Base-by-base conservation (phyloP, 1,284 basidiomycete species). In the Trichosporon faecale region DNA sequence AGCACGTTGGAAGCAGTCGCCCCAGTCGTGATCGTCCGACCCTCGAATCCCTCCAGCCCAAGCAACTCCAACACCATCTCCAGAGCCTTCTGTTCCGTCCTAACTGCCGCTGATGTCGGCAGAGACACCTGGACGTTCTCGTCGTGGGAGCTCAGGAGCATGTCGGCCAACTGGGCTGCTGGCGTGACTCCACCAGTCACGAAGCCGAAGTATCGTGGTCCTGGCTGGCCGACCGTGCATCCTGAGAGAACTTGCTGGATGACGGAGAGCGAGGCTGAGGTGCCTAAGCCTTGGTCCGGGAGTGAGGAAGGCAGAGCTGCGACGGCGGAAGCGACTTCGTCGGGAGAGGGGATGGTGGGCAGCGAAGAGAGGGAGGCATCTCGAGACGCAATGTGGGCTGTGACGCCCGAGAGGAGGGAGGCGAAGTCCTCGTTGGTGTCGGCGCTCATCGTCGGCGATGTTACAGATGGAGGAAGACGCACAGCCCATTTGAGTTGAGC, bases 1-100 rank as follows among this genome's bases (percentile, higher is more conserved):
- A 87, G 80, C 16, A 86, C 75, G 72, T 87, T 87, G n/a, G 79
- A 80, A 0, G 83, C 80, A 0, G 86, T 87, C 1, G 86, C 86
- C 6, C 86, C 86, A 0, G 85, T 86, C 0, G 86, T 87, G 18
- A 87, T 72, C 0, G 85, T 85, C 29, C 85, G 76, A 7, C 84
- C 83, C n/a, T 72, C 70, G 71, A 84, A 87, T 1, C 33, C 65
- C 0, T 76, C 71, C 3, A 77, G 69, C 0, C 79, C 73, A 2
- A 87, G 76, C 1, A 87, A 78, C 68, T 85, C 82, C 23, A 86
- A 78, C 1, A 86, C 76, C 75, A 86, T 78, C 60, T 82, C 77
- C 16, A 86, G 76, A 3, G 85, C 77, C 18, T 82, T 76, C 4
- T 73, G 71, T 72, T 87, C 86, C 21, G 87, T 71, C 0, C 82